Percentiles rank a stretch among this genome's conserved stretches.
These are phyloP conservation scores for Rhytidhysteron rufulum DNA, from an alignment of 2,329 filamentous ascomycete genomes.

Conservation along the genomic window DNA sequence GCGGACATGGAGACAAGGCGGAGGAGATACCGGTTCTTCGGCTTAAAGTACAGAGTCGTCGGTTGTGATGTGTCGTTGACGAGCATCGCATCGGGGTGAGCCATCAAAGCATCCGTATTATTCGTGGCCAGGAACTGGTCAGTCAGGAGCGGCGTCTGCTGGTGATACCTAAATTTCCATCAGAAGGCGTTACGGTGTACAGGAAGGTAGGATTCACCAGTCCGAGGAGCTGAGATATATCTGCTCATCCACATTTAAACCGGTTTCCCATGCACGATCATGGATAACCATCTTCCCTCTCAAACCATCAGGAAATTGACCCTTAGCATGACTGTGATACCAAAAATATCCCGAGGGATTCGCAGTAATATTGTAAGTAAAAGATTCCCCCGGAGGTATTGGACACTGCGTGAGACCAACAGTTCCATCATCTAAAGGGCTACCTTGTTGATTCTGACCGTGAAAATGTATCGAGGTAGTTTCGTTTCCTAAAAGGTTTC, in stretches of 20 bases:
- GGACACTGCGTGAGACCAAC: constrained; percentile 62
- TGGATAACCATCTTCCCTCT: constrained; percentile 62
- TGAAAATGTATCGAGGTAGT: constrained; percentile 66
- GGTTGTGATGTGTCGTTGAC: constrained; percentile 65
- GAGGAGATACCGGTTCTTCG: constrained; percentile 68
- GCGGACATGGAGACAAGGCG: constrained; percentile 68
- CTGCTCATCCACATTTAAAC: constrained; percentile 55
- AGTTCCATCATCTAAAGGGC: constrained; percentile 68
- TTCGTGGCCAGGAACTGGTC: constrained; percentile 43
- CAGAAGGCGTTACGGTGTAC: not conserved
- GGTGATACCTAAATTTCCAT: constrained; percentile 51
- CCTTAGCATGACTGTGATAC: constrained; percentile 69
- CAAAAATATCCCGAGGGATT: constrained; percentile 63
- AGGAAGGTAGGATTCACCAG: constrained; percentile 40
- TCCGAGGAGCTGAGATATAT: constrained; percentile 63
- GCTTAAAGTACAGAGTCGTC: constrained; percentile 56
- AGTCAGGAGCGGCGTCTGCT: constrained; percentile 50
- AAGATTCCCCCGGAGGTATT: constrained; percentile 60
- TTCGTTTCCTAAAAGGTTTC: constrained; percentile 60
- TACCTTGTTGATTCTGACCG: constrained; percentile 65
- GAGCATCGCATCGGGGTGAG: constrained; percentile 64
- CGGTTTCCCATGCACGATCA: constrained; percentile 43
- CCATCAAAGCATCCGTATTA: constrained; percentile 52
- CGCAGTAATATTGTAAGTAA: constrained; percentile 66
- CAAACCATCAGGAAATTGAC: constrained; percentile 68